Evolutionary conservation across 306 rosid species (phyloP).

Genomic region (Abrus precatorius): DNA sequence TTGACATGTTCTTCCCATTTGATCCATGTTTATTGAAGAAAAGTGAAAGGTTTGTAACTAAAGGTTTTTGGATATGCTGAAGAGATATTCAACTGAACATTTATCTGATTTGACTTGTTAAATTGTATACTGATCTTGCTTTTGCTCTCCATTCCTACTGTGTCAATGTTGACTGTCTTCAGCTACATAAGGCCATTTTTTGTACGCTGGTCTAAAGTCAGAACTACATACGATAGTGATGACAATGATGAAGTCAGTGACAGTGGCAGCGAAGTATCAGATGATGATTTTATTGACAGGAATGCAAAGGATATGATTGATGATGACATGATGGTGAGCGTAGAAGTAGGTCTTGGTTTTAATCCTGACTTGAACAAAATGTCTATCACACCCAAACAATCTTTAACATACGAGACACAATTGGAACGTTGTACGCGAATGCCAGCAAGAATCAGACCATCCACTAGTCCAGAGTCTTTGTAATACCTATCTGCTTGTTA

Average conservation of each 20-base stretch:
- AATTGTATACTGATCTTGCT: constrained; percentile 37
- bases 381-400: constrained; percentile 73
- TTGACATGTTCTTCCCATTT: constrained; percentile 92
- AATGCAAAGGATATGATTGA: constrained; percentile 44
- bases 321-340: constrained; percentile 52
- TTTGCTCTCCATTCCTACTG: constrained; percentile 5
- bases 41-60: constrained; percentile 70
- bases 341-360: constrained; percentile 46
- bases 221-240: constrained; percentile 57
- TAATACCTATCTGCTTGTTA: constrained; percentile 18
- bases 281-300: constrained; percentile 41
- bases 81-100: not conserved
- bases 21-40: constrained; percentile 81
- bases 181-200: constrained; percentile 75
- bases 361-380: constrained; percentile 54
- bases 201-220: constrained; percentile 83
- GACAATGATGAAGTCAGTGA: constrained; percentile 59
- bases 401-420: constrained; percentile 30
- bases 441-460: constrained; percentile 72
- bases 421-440: constrained; percentile 40
- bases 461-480: constrained; percentile 68
- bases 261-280: constrained; percentile 59
- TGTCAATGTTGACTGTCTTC: constrained; percentile 28
- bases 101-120: not conserved
- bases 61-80: not conserved